Evolutionary conservation across 1,139 yeast genomes (phyloP).

Genomic region (Yamadazyma triangularis): DNA sequence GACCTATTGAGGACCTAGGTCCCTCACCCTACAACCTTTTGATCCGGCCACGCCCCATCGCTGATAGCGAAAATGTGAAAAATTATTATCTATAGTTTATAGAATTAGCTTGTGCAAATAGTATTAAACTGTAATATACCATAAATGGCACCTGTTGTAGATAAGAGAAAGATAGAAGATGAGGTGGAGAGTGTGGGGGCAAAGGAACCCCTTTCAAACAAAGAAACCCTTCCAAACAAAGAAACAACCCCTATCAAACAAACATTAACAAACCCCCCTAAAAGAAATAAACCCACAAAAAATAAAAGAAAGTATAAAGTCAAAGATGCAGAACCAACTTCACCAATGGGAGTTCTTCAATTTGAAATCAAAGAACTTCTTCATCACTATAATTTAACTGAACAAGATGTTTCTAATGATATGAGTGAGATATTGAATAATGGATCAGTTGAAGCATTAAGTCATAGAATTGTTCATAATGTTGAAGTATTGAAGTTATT

Average conservation of each 20-base stretch:
- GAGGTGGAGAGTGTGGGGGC: background rate
- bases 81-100: no score
- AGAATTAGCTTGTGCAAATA: no score
- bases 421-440: conserved; percentile 63
- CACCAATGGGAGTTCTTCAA: conserved; percentile 77
- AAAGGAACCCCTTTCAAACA: background rate
- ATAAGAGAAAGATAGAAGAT: background rate
- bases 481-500: conserved; percentile 58
- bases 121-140: background rate
- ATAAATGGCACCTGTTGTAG: background rate
- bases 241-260: background rate
- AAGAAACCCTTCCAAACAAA: background rate
- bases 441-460: conserved; percentile 41
- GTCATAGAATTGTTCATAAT: conserved; percentile 55
- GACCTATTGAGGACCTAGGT: no score
- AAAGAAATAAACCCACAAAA: conserved; percentile 9
- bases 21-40: background rate
- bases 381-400: conserved; percentile 34
- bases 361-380: conserved; percentile 67
- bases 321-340: conserved; percentile 66
- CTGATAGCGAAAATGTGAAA: background rate
- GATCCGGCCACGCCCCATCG: background rate
- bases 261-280: conserved; percentile 7
- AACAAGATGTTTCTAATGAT: conserved; percentile 55
- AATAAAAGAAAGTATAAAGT: conserved; percentile 45